These are phyloP conservation scores for Dryas octopetala DNA, from an alignment of 306 rosid species.

Conservation along the genomic window DNA sequence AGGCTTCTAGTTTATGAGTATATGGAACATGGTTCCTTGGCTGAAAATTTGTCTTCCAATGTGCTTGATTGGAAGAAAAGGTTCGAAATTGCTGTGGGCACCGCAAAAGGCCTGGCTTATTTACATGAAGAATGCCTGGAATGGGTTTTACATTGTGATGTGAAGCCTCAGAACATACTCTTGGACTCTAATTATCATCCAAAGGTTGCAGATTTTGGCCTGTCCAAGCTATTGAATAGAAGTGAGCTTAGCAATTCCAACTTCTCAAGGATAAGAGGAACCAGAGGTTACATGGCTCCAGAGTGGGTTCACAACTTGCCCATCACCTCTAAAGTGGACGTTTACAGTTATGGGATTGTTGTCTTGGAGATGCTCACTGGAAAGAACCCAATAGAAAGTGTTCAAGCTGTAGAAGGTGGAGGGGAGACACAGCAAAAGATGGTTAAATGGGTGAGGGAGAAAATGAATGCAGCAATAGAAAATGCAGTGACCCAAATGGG, in stretches of 20 bases:
- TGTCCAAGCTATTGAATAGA: conserved; percentile 39
- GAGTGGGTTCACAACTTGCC: conserved; percentile 50
- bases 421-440: conserved; percentile 21
- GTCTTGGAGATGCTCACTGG: conserved; percentile 47
- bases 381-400: conserved; percentile 16
- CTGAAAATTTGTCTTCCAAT: conserved; percentile 20
- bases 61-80: conserved; percentile 37
- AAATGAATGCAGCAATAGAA: not conserved
- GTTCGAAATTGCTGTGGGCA: conserved; percentile 45
- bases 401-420: conserved; percentile 11
- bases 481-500: conserved; percentile 11
- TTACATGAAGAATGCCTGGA: conserved; percentile 54
- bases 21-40: conserved; percentile 47
- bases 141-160: conserved; percentile 57
- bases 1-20: no score
- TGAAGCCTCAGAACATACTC: conserved; percentile 57
- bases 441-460: conserved; percentile 43
- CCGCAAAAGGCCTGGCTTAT: conserved; percentile 43
- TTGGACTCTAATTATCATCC: conserved; percentile 41
- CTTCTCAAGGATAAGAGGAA: conserved; percentile 45
- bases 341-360: conserved; percentile 52
- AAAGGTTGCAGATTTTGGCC: conserved; percentile 57
- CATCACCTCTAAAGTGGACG: conserved; percentile 58
- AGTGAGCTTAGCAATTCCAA: conserved; percentile 9
- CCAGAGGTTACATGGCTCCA: no score